These are phyloP conservation scores for Neospora caninum DNA, from an alignment of 169 alveolate species.

Conservation along the genomic window DNA sequence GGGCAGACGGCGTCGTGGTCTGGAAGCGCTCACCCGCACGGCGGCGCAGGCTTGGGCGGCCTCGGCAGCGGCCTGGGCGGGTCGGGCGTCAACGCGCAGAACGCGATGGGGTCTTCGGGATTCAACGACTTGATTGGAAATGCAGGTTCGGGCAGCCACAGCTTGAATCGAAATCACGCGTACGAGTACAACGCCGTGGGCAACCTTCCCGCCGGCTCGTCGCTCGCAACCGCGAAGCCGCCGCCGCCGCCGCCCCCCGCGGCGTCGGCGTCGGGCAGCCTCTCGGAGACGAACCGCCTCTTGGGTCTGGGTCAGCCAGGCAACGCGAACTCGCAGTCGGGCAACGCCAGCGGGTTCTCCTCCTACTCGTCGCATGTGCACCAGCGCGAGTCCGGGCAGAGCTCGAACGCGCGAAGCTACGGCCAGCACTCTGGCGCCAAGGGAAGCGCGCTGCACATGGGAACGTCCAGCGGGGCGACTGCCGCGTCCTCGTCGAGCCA, in stretches of 20 bases:
- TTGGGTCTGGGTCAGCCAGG: not conserved
- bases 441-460: too few relatives aligned
- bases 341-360: not conserved
- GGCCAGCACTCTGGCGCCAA: not conserved
- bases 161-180: not conserved
- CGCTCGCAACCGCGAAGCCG: not conserved
- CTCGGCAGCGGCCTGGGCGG: not conserved
- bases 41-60: too few relatives aligned
- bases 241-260: not conserved
- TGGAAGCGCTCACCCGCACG: too few relatives aligned
- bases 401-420: not conserved
- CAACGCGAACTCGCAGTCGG: not conserved
- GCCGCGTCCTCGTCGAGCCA: not conserved
- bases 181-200: not conserved
- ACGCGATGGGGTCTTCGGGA: not conserved
- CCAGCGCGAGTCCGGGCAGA: not conserved
- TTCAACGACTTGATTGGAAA: too few relatives aligned
- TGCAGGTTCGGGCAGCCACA: not conserved
- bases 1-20: not conserved
- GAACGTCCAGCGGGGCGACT: not conserved
- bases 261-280: not conserved
- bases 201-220: not conserved
- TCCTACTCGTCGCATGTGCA: not conserved
- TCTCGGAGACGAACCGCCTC: not conserved
- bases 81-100: not conserved